These are phyloP conservation scores for Solanum bukasovii DNA, from an alignment of 257 asterid species.

Conservation along the genomic window DNA sequence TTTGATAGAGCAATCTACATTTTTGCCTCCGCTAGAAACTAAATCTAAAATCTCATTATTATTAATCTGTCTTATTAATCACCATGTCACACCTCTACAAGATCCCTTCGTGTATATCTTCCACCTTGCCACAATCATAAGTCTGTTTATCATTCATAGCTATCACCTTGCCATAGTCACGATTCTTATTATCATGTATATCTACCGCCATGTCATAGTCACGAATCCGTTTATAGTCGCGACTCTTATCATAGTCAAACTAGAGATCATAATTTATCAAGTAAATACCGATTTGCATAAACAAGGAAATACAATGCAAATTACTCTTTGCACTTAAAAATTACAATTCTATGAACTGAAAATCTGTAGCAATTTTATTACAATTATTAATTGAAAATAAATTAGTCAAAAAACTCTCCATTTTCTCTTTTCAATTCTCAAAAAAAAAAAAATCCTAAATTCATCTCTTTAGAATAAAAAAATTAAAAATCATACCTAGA, in stretches of 20 bases:
- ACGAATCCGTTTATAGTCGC: neutral
- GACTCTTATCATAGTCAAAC: too few relatives aligned
- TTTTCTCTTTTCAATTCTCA: neutral
- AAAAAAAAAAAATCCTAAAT: neutral
- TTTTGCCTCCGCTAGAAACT: neutral
- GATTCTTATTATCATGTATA: too few relatives aligned
- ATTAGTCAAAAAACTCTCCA: neutral
- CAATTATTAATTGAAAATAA: neutral
- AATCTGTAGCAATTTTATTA: neutral
- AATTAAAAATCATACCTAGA: neutral
- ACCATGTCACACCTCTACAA: neutral
- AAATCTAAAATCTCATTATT: neutral
- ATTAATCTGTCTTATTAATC: too few relatives aligned
- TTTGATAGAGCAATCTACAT: too few relatives aligned
- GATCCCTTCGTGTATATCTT: neutral
- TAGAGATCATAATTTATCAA: too few relatives aligned
- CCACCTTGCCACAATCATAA: too few relatives aligned
- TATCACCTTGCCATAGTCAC: too few relatives aligned
- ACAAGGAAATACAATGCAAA: neutral
- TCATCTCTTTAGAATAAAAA: neutral
- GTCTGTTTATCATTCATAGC: too few relatives aligned
- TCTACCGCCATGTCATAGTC: too few relatives aligned
- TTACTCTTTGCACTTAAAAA: neutral
- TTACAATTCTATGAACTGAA: neutral
- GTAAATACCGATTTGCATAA: neutral